Evolutionary conservation across 2,329 filamentous ascomycete species (phyloP).

Genomic region (Aotearoamyces nothofagi): DNA sequence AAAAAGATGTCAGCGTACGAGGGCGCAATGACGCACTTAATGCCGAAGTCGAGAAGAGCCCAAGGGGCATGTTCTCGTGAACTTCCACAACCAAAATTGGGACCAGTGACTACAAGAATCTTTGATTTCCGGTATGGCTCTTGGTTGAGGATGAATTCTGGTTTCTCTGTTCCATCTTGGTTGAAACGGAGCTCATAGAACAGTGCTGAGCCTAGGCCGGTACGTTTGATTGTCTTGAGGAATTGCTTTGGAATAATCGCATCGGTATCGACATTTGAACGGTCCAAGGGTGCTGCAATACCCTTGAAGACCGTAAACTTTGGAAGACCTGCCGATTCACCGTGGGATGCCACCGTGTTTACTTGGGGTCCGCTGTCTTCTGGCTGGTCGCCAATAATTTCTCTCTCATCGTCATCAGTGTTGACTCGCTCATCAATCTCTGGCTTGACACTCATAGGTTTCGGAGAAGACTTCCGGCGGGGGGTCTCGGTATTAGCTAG

Average conservation of each 20-base stretch:
- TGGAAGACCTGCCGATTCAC: constrained; percentile 50
- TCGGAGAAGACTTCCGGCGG: constrained; percentile 10
- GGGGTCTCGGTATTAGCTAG: constrained; percentile 37
- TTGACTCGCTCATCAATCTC: constrained; percentile 17
- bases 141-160: constrained; percentile 79
- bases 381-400: constrained; percentile 39
- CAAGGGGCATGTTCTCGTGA: constrained; percentile 93
- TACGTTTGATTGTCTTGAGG: constrained; percentile 97
- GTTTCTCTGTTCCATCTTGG: constrained; percentile 57
- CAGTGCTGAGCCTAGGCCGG: constrained; percentile 74
- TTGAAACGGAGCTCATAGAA: constrained; percentile 78
- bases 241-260: constrained; percentile 99
- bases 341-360: constrained; percentile 38
- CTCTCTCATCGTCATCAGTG: constrained; percentile 34
- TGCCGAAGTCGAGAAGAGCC: constrained; percentile 93
- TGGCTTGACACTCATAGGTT: constrained; percentile 8
- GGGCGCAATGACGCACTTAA: constrained; percentile 83
- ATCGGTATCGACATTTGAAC: constrained; percentile 92
- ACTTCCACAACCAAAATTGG: constrained; percentile 90
- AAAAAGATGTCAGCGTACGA: constrained; percentile 94
- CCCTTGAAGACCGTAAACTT: constrained; percentile 77
- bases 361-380: constrained; percentile 50
- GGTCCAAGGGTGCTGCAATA: constrained; percentile 74
- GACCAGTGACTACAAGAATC: constrained; percentile 81
- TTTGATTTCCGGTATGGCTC: constrained; percentile 72